A percentile compares a stretch with the other conserved stretches of the same genome.
phyloP scores from a whole-genome alignment of 2,329 filamentous ascomycete genomes.

The Colletotrichum destructivum region DNA sequence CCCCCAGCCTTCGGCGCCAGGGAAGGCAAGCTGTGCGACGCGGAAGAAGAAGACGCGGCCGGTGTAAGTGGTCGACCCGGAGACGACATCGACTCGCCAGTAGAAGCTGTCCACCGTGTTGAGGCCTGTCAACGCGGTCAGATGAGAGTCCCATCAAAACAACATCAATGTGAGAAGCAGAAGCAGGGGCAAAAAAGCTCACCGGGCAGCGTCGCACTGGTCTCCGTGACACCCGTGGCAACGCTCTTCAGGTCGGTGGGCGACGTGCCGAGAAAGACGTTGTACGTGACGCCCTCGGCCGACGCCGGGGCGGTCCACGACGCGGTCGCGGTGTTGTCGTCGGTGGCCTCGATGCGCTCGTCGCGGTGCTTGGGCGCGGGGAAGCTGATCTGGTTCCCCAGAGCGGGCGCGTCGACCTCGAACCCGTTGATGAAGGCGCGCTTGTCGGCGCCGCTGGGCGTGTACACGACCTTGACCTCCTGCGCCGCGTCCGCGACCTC shows the following conservation, averaged over 20 bases:
- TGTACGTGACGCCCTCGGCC: conserved; percentile 44
- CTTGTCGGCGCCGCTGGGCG: conserved; percentile 42
- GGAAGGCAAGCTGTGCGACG: conserved; percentile 53
- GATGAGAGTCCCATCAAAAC: neutral
- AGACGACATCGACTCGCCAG: conserved; percentile 51
- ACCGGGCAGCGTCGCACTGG: conserved; percentile 27
- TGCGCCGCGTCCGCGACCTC: conserved; percentile 41
- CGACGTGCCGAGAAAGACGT: conserved; percentile 48
- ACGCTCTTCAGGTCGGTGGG: conserved; percentile 41
- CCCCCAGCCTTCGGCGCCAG: conserved; percentile 56
- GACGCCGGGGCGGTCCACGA: conserved; percentile 47
- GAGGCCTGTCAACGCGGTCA: conserved; percentile 28
- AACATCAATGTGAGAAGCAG: no score
- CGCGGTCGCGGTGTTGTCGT: conserved; percentile 37
- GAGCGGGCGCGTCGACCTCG: conserved; percentile 48
- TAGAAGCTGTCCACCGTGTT: conserved; percentile 49
- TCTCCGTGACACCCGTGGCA: conserved; percentile 35
- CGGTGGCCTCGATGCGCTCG: conserved; percentile 46
- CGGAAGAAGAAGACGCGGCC: conserved; percentile 51
- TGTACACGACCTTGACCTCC: conserved; percentile 47
- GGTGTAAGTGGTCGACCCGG: conserved; percentile 40
- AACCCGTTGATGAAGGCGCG: conserved; percentile 51
- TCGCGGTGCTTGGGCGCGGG: conserved; percentile 49
- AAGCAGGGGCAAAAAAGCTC: neutral
- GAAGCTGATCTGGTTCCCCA: conserved; percentile 47